A percentile compares a stretch with the other conserved stretches of the same genome.
Evolutionary conservation across 345 rosid genomes (phyloP).

Genomic region (Pseudoturritis turrita): DNA sequence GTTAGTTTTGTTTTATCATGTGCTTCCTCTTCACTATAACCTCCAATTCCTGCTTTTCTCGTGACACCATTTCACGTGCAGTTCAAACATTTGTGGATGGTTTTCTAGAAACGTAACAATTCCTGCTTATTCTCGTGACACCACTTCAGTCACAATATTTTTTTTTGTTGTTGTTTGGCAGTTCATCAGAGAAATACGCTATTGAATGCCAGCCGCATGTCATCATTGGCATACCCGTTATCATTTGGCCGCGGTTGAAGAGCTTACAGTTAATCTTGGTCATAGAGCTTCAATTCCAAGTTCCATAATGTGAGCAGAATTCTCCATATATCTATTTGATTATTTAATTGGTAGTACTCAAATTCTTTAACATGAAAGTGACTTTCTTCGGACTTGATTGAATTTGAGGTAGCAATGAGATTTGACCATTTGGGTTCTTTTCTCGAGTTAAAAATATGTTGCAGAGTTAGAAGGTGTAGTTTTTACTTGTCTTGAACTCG

Average conservation of each 20-base stretch:
- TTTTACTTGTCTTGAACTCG: not conserved
- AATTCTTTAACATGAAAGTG: not conserved
- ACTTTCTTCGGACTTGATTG: not conserved
- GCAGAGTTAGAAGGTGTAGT: not conserved
- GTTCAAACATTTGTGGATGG: conserved; percentile 87
- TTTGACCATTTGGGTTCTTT: conserved; percentile 8
- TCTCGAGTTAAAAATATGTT: not conserved
- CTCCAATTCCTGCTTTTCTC: conserved; percentile 60
- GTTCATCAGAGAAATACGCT: conserved; percentile 84
- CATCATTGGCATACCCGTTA: conserved; percentile 79
- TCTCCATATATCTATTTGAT: not conserved
- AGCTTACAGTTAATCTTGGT: conserved; percentile 69
- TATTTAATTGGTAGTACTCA: not conserved
- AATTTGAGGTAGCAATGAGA: conserved; percentile 7
- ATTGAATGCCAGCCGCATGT: conserved; percentile 62
- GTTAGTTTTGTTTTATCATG: conserved; percentile 73
- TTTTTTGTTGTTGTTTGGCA: conserved; percentile 38
- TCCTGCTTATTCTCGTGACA: not conserved
- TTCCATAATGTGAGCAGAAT: conserved; percentile 60
- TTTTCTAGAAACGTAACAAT: conserved; percentile 68
- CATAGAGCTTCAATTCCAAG: conserved; percentile 72
- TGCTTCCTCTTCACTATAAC: conserved; percentile 60
- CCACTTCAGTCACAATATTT: not conserved
- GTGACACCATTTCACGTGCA: conserved; percentile 51
- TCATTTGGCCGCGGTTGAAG: conserved; percentile 75